Base-by-base conservation (phyloP, 1,139 yeast genomes). In the Debaryomyces udenii region DNA sequence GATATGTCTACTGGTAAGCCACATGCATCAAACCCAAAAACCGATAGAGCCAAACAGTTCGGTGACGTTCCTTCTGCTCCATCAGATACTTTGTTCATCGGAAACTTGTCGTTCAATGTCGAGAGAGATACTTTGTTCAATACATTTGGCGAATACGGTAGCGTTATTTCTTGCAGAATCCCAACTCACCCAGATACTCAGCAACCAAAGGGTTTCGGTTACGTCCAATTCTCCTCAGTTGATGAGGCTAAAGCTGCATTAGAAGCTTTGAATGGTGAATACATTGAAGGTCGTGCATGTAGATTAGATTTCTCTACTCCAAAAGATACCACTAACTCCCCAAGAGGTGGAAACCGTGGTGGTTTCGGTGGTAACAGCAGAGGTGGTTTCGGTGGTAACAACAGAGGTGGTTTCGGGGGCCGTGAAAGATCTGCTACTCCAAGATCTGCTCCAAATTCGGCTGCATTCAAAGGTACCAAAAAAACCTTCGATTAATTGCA, bases 161-260 rank as follows among this genome's bases (percentile, higher is more conserved):
- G 76, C 51, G 87, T 93, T 48, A 71, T 89, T 45, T 86, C 95
- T 47, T 91, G 91, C 58, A 84, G 99, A 76, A 76, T 93, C 56
- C 99, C 99, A 68, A 91, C 98, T 38, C 95, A 91, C 73, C 98
- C 96, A 62, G 98, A 91, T 69, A 90, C 98, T 52, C 96, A 90
- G 67, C 97, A 91, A 74, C 96, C 96, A 68, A 93, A 93, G 81
- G 99, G 99, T 54, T 93, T 93, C 74, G 99, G 98, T 53, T 93
- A 93, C 70, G 96, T 93, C 46, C 98, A 93, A 75, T 91, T 81
- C 65, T 76, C 86, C 31, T 76, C 84, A 42, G 74, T 86, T 51
- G 98, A 91, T 39, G 96, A 89, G 64, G 98, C 99, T 53, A 81
- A 86, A 72, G 80, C 83, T 49, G 98, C 98, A 45, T 73, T 87